Conservation (phyloP, 2,329 filamentous ascomycete genomes). For the Pseudogymnoascus sp. region DNA sequence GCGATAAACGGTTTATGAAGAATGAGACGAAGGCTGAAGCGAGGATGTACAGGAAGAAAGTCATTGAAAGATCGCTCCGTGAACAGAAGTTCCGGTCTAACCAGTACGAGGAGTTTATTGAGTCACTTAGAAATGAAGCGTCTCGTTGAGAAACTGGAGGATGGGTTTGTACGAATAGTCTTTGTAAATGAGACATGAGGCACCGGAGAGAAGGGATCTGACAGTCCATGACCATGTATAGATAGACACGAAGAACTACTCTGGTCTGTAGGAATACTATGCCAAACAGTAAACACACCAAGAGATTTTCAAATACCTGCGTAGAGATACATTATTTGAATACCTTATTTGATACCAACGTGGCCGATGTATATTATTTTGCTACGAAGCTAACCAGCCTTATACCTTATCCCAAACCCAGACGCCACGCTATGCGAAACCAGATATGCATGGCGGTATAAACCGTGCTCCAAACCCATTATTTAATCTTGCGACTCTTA, state of each 20-base stretch:
- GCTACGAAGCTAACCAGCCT: not conserved
- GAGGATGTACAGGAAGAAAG: not conserved
- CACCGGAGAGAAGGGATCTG: not conserved
- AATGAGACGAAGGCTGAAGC: not conserved
- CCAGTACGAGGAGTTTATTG: not conserved
- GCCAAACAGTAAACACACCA: not conserved
- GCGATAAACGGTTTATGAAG: not conserved
- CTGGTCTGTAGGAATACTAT: not conserved
- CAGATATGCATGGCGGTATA: not conserved
- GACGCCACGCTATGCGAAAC: slow-evolving; percentile 10
- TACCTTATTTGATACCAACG: not conserved
- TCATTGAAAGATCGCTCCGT: not conserved
- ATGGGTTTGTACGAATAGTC: not conserved
- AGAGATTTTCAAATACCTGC: not conserved
- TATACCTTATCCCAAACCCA: slow-evolving; percentile 1
- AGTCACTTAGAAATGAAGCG: not conserved
- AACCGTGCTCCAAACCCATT: slow-evolving; percentile 11
- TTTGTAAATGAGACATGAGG: not conserved
- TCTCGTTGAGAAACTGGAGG: not conserved
- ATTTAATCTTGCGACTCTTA: slow-evolving; percentile 52
- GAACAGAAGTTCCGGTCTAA: not conserved
- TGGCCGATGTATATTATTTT: not conserved
- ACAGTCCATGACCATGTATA: not conserved
- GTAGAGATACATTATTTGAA: not conserved
- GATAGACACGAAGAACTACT: not conserved